Evolutionary conservation across 2,329 filamentous ascomycete species (phyloP).

Genomic region (Rugonectria rugulosa): DNA sequence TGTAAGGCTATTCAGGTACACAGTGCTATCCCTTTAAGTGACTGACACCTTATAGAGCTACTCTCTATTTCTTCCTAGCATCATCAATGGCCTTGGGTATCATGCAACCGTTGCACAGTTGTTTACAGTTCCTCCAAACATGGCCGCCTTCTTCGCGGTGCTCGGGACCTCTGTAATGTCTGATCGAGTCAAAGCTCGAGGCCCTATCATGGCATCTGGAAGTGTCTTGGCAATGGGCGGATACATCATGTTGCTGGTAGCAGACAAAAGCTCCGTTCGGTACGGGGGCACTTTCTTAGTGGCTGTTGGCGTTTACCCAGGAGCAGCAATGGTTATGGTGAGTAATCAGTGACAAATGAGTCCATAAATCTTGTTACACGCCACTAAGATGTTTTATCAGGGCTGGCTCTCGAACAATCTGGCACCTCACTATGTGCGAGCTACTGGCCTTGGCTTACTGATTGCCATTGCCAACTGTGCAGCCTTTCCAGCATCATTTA

Average conservation of each 20-base stretch:
- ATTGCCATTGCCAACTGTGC: conserved; percentile 7
- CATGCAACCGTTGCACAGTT: conserved; percentile 1
- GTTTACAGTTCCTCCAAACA: conserved; percentile 4
- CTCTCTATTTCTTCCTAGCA: conserved; percentile 7
- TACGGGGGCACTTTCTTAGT: conserved; percentile 7
- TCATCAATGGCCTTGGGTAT: conserved; percentile 2
- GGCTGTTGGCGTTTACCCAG: neutral
- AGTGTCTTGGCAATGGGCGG: neutral
- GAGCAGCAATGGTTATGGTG: conserved; percentile 9
- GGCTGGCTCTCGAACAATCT: conserved; percentile 6
- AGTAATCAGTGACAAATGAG: no score
- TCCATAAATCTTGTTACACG: neutral
- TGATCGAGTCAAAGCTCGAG: conserved; percentile 2
- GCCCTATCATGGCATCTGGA: neutral
- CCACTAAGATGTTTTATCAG: neutral
- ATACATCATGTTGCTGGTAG: conserved; percentile 12
- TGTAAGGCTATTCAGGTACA: neutral
- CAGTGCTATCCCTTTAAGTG: no score
- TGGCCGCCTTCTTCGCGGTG: conserved; percentile 1
- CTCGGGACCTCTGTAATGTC: conserved; percentile 4
- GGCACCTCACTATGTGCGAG: conserved; percentile 5
- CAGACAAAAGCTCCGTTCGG: neutral
- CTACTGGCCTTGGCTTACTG: neutral
- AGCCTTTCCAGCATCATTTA: conserved; percentile 5
- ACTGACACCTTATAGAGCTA: neutral